phyloP scores from a whole-genome alignment of 2,329 filamentous ascomycete species.

The Tolypocladium sp. region DNA sequence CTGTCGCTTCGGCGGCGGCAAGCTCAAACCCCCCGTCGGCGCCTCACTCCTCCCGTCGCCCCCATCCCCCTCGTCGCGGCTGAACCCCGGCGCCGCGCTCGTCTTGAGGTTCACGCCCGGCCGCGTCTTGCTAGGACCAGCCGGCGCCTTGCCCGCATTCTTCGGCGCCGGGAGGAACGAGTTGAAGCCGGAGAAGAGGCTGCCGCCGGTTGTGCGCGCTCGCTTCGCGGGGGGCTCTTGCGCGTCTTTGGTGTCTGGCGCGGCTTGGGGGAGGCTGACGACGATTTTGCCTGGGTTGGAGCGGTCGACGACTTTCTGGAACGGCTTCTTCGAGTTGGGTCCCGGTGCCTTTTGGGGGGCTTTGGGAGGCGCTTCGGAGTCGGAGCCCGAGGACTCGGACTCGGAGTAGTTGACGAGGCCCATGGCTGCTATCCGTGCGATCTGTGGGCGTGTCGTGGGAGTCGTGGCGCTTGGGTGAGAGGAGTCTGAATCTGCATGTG shows the following conservation, averaged over 20 bases:
- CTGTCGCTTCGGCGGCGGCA: slow-evolving; percentile 32
- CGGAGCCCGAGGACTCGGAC: slow-evolving; percentile 68
- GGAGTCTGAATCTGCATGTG: background rate
- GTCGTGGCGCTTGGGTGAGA: background rate
- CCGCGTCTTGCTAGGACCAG: slow-evolving; percentile 18
- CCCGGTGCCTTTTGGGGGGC: slow-evolving; percentile 18
- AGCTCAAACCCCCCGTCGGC: slow-evolving; percentile 14
- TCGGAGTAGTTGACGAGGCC: slow-evolving; percentile 72
- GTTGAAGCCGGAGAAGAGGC: slow-evolving; percentile 73
- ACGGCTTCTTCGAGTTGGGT: slow-evolving; percentile 44
- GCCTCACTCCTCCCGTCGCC: slow-evolving; percentile 9
- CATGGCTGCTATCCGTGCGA: slow-evolving; percentile 40
- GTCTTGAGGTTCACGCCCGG: slow-evolving; percentile 63
- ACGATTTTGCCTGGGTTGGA: slow-evolving; percentile 76
- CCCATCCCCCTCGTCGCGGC: slow-evolving; percentile 37
- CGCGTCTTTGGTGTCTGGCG: slow-evolving; percentile 29
- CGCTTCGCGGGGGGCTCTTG: slow-evolving; percentile 57
- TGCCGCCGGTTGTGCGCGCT: slow-evolving; percentile 44
- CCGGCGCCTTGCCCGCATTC: slow-evolving; percentile 28
- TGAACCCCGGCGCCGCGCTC: slow-evolving; percentile 74
- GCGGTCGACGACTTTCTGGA: slow-evolving; percentile 75
- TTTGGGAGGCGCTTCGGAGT: slow-evolving; percentile 26
- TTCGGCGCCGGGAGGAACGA: slow-evolving; percentile 83
- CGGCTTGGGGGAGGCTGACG: slow-evolving; percentile 58
- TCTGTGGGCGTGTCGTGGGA: background rate